These are phyloP conservation scores for Tephrocybe sp. DNA, from an alignment of 768 basidiomycete species.

Conservation along the genomic window DNA sequence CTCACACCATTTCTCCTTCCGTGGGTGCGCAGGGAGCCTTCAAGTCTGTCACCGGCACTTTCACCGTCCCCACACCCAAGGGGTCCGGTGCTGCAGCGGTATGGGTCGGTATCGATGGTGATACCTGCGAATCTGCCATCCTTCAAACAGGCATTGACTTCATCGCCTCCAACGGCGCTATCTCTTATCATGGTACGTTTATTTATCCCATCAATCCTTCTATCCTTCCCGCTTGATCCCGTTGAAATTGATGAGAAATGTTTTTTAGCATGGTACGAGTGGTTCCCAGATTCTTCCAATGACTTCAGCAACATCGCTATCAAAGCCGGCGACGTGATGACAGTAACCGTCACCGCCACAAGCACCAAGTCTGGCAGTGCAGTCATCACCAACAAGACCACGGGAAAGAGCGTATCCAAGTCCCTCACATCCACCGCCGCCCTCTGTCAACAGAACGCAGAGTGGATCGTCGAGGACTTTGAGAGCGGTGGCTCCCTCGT, in stretches of 20 bases:
- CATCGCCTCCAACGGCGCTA: not conserved
- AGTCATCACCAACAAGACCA: constrained; percentile 23
- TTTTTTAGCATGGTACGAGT: constrained; percentile 29
- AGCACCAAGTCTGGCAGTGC: constrained; percentile 23
- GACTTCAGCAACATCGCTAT: constrained; percentile 29
- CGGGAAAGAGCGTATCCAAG: constrained; percentile 22
- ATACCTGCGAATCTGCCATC: constrained; percentile 31
- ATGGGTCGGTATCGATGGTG: constrained; percentile 38
- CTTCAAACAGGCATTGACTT: constrained; percentile 21
- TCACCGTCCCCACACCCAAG: constrained; percentile 25
- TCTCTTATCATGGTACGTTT: constrained; percentile 3
- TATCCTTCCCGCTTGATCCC: not conserved
- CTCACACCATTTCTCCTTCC: too few species aligned
- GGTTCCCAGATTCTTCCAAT: constrained; percentile 29
- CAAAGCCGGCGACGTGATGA: too few species aligned
- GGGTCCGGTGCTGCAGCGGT: constrained; percentile 30
- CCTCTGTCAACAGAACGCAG: constrained; percentile 32
- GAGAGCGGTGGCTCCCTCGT: constrained; percentile 24
- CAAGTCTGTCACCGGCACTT: constrained; percentile 34
- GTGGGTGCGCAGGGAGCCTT: constrained; percentile 23
- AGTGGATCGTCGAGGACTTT: constrained; percentile 40
- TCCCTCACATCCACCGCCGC: constrained; percentile 25
- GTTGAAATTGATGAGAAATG: not conserved
- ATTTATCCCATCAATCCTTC: not conserved
- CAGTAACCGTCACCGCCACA: constrained; percentile 30